Conservation (phyloP, 1,139 yeast genomes). For the Candida glucosophila region DNA sequence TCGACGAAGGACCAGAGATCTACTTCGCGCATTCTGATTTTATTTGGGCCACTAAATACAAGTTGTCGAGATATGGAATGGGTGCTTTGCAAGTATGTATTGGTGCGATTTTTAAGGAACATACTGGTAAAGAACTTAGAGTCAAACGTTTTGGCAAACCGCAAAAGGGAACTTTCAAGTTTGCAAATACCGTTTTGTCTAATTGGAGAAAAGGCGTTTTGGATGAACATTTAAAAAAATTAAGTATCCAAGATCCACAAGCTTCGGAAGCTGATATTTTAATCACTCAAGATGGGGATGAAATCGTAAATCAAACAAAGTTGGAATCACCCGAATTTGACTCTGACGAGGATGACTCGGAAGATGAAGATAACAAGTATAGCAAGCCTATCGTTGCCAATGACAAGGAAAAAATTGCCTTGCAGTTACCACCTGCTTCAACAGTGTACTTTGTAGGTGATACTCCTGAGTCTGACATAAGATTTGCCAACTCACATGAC, state of each 20-base stretch:
- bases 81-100: constrained; percentile 82
- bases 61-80: constrained; percentile 76
- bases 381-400: constrained; percentile 18
- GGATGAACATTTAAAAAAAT: constrained; percentile 60
- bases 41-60: constrained; percentile 83
- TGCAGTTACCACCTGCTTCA: constrained; percentile 72
- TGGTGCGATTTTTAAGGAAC: constrained; percentile 74
- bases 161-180: constrained; percentile 73
- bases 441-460: constrained; percentile 87
- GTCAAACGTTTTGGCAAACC: constrained; percentile 82
- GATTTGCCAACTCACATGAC: constrained; percentile 83
- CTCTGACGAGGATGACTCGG: constrained; percentile 25
- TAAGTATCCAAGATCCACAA: constrained; percentile 37
- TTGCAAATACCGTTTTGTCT: constrained; percentile 66
- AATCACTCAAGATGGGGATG: constrained; percentile 41
- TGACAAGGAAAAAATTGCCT: constrained; percentile 30
- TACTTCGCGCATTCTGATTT: constrained; percentile 85
- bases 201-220: constrained; percentile 73
- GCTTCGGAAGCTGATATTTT: constrained; percentile 40
- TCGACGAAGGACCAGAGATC: constrained; percentile 70
- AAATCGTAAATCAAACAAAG: constrained; percentile 36
- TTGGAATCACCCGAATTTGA: constrained; percentile 28
- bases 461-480: constrained; percentile 84
- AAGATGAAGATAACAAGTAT: constrained; percentile 9
- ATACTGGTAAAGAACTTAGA: constrained; percentile 68